These are phyloP conservation scores for Artemisia tridentata DNA, from an alignment of 129 eudicot species.

Conservation along the genomic window DNA sequence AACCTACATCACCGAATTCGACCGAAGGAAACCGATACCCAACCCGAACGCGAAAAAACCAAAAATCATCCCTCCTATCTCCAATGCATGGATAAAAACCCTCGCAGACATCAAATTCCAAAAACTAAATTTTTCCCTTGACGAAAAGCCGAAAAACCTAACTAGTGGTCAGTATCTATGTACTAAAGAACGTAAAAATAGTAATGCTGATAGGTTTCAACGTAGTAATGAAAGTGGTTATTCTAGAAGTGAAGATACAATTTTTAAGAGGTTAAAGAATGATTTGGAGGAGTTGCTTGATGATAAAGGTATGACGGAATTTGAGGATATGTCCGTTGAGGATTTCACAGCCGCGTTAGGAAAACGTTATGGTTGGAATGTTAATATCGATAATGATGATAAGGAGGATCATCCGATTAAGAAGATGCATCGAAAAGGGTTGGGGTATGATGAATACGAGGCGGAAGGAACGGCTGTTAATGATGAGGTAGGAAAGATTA, in stretches of 20 bases:
- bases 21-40: slow-evolving; percentile 41
- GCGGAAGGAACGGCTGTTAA: neutral
- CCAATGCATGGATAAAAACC: slow-evolving; percentile 47
- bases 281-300: too few species aligned
- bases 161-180: slow-evolving; percentile 35
- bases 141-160: neutral
- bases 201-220: too few species aligned
- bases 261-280: too few species aligned
- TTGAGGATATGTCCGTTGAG: too few species aligned
- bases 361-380: too few species aligned
- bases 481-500: slow-evolving; percentile 14
- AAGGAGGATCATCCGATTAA: slow-evolving; percentile 26
- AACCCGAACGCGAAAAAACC: slow-evolving; percentile 27
- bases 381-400: too few species aligned
- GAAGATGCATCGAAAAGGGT: slow-evolving; percentile 36
- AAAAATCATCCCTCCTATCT: slow-evolving; percentile 52
- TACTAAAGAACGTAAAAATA: too few species aligned
- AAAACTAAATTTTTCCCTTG: slow-evolving; percentile 42
- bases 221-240: too few species aligned
- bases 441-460: neutral
- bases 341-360: too few species aligned
- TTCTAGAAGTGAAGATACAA: too few species aligned
- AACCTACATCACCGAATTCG: slow-evolving; percentile 47
- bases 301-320: too few species aligned
- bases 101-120: slow-evolving; percentile 42